These are phyloP conservation scores for Alternaria burnsii DNA, from an alignment of 2,329 filamentous ascomycete genomes.

Conservation along the genomic window DNA sequence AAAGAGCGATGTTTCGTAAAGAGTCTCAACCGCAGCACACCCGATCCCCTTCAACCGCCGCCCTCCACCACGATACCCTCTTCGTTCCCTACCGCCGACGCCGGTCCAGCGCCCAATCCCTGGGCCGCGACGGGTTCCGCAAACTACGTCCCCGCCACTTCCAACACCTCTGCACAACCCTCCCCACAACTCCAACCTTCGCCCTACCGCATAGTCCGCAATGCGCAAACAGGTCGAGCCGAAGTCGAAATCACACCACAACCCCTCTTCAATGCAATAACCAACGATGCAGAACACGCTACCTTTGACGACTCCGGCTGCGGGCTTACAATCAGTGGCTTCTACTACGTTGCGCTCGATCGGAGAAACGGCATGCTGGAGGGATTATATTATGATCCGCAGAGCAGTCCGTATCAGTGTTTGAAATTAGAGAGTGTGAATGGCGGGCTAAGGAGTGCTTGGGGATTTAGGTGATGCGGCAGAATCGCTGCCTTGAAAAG, in stretches of 20 bases:
- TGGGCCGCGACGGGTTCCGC: conserved; percentile 4
- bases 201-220: conserved; percentile 29
- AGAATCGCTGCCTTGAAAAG: background rate
- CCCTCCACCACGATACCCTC: conserved; percentile 14
- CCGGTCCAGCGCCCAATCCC: conserved; percentile 5
- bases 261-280: conserved; percentile 4
- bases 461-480: conserved; percentile 46
- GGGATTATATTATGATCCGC: conserved; percentile 65
- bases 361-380: conserved; percentile 58
- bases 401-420: conserved; percentile 63
- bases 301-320: conserved; percentile 47
- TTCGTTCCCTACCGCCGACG: conserved; percentile 4
- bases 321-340: conserved; percentile 63
- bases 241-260: conserved; percentile 24
- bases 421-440: conserved; percentile 54
- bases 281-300: conserved; percentile 31
- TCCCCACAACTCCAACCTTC: conserved; percentile 16
- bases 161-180: background rate
- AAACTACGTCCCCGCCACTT: background rate
- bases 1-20: conserved; percentile 62
- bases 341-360: conserved; percentile 62
- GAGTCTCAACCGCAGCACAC: conserved; percentile 32
- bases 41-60: conserved; percentile 24
- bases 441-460: conserved; percentile 48
- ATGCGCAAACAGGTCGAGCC: conserved; percentile 20